Conservation (phyloP, 495 filamentous ascomycete genomes). For the Penicillium goetzii region DNA sequence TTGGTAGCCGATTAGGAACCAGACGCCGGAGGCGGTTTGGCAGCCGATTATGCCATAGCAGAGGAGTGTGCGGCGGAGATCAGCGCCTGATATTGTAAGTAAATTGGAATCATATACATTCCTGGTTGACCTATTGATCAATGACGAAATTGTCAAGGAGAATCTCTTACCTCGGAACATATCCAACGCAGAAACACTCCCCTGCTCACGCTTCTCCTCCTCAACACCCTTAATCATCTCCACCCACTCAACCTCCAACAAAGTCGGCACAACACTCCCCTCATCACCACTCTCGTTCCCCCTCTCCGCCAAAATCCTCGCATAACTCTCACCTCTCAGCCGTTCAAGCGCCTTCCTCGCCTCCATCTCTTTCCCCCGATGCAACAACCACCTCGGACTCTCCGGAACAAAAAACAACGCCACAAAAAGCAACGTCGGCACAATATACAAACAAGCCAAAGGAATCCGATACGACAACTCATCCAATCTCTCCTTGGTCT, state of each 20-base stretch:
- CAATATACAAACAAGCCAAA: constrained; percentile 22
- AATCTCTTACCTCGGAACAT: constrained; percentile 19
- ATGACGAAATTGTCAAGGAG: not conserved
- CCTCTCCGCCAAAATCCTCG: not conserved
- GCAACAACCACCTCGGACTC: constrained; percentile 25
- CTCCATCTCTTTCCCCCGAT: constrained; percentile 13
- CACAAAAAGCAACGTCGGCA: constrained; percentile 15
- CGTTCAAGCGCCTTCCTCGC: constrained; percentile 23
- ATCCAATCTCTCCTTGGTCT: constrained; percentile 21
- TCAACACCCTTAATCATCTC: constrained; percentile 27
- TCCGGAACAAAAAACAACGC: constrained; percentile 23
- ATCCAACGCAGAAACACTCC: constrained; percentile 19
- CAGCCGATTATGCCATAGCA: constrained; percentile 26
- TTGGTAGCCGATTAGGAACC: constrained; percentile 66
- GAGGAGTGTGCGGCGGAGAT: constrained; percentile 23
- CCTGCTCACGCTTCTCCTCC: constrained; percentile 23
- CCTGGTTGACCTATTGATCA: not conserved
- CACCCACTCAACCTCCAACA: constrained; percentile 23
- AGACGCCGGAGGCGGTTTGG: constrained; percentile 61
- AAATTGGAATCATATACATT: not conserved
- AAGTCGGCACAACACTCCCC: not conserved
- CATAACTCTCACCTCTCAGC: constrained; percentile 12
- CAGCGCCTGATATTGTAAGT: constrained; percentile 11
- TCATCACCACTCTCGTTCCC: constrained; percentile 10
- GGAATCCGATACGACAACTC: constrained; percentile 21